These are phyloP conservation scores for Lotmaria passim DNA, from an alignment of 208 protist species.

Conservation along the genomic window DNA sequence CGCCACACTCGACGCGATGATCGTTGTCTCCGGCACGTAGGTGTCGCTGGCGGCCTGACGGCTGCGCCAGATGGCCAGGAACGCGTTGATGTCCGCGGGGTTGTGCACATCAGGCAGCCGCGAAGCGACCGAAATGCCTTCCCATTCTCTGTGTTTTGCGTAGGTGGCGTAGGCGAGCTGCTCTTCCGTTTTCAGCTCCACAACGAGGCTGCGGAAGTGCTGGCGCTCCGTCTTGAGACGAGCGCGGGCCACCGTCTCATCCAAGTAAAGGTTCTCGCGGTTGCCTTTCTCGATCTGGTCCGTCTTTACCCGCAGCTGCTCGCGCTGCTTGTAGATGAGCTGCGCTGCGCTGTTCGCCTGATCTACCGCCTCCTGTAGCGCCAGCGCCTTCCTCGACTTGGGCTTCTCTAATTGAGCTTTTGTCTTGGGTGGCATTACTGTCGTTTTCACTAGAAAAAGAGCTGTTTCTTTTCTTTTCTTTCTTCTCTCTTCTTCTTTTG, in stretches of 20 bases:
- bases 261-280: slow-evolving; percentile 55
- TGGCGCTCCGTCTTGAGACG: slow-evolving; percentile 63
- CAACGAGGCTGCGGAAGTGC: slow-evolving; percentile 41
- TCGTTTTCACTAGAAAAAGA: not conserved
- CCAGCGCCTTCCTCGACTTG: slow-evolving; percentile 57
- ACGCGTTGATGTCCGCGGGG: slow-evolving; percentile 90
- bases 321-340: slow-evolving; percentile 85
- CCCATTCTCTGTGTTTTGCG: slow-evolving; percentile 83
- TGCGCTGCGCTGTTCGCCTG: slow-evolving; percentile 62
- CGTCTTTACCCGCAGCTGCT: slow-evolving; percentile 53
- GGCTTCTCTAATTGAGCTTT: slow-evolving; percentile 50
- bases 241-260: slow-evolving; percentile 58
- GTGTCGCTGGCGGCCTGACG: slow-evolving; percentile 40
- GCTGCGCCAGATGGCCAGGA: slow-evolving; percentile 84
- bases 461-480: not conserved
- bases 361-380: slow-evolving; percentile 58
- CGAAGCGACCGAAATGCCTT: slow-evolving; percentile 61
- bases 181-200: slow-evolving; percentile 51
- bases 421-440: slow-evolving; percentile 48
- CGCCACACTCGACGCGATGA: slow-evolving; percentile 29
- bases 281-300: slow-evolving; percentile 66
- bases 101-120: slow-evolving; percentile 79
- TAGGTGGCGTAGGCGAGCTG: slow-evolving; percentile 75
- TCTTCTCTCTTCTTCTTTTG: no score
- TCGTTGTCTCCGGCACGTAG: slow-evolving; percentile 36